Conservation (phyloP, 2,329 filamentous ascomycete species). For the Purpureocillium takamizusanense region DNA sequence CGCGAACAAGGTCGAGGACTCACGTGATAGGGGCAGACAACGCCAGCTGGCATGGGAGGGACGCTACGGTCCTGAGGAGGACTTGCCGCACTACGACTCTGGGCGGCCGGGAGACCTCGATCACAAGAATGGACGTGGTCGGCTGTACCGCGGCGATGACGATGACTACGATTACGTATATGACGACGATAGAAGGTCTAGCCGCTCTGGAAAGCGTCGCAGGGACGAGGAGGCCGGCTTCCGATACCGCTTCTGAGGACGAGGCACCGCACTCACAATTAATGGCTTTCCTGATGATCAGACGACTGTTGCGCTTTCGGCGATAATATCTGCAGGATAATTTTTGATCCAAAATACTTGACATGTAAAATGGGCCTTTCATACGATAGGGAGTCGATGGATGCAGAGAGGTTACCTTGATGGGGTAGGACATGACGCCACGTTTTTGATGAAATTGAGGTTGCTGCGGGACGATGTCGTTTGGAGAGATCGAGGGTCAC, state of each 20-base stretch:
- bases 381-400: too few species aligned
- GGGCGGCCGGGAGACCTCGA: constrained; percentile 6
- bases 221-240: constrained; percentile 14
- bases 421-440: too few species aligned
- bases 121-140: constrained; percentile 10
- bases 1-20: constrained; percentile 32
- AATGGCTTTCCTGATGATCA: too few species aligned
- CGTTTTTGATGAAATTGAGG: too few species aligned
- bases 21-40: constrained; percentile 21
- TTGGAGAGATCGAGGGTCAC: too few species aligned
- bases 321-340: too few species aligned
- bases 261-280: too few species aligned
- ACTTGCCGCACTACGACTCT: constrained; percentile 15
- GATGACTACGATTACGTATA: constrained; percentile 19
- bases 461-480: too few species aligned
- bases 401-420: too few species aligned
- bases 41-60: constrained; percentile 25
- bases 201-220: constrained; percentile 11
- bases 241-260: constrained; percentile 10
- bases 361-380: too few species aligned
- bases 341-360: too few species aligned
- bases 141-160: constrained; percentile 9
- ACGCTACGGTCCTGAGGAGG: constrained; percentile 19
- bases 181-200: constrained; percentile 15
- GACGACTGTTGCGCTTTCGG: too few species aligned